phyloP scores from a whole-genome alignment of 805 yeast species.

The Sugiyamaella qingdaonensis region DNA sequence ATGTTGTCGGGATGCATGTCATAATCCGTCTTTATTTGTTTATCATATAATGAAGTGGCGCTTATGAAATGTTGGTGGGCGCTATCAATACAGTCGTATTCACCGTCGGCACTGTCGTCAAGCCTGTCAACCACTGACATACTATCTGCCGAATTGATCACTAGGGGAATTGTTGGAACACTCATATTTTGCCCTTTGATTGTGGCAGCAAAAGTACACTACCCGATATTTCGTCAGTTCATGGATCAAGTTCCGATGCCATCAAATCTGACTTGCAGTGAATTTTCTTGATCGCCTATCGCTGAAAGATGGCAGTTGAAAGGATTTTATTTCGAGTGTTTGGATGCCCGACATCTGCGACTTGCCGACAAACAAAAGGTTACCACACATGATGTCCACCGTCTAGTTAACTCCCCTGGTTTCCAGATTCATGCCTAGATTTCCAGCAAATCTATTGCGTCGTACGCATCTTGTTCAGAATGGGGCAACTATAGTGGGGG shows the following conservation, averaged over 20 bases:
- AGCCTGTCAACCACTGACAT: background rate
- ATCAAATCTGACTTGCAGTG: no score
- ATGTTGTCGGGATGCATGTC: background rate
- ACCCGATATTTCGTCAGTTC: no score
- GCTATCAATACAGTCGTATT: background rate
- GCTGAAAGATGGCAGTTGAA: no score
- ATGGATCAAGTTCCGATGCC: no score
- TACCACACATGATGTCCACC: background rate
- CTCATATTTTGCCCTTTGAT: background rate
- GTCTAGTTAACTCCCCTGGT: background rate
- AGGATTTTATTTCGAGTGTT: no score
- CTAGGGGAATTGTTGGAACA: background rate
- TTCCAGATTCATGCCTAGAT: constrained; percentile 1
- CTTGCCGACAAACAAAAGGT: background rate
- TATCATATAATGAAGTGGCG: background rate
- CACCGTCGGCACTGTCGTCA: background rate
- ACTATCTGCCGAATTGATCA: background rate
- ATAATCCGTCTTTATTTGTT: background rate
- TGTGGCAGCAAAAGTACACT: no score
- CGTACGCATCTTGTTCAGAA: background rate
- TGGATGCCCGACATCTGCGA: no score
- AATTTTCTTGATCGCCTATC: no score
- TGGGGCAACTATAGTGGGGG: background rate
- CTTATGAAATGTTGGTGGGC: background rate
- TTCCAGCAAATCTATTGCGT: background rate